Evolutionary conservation across 768 basidiomycete genomes (phyloP), one percentile per base, ranked within the genome.

Genomic region (Rhodotorula sphaerocarpa): DNA sequence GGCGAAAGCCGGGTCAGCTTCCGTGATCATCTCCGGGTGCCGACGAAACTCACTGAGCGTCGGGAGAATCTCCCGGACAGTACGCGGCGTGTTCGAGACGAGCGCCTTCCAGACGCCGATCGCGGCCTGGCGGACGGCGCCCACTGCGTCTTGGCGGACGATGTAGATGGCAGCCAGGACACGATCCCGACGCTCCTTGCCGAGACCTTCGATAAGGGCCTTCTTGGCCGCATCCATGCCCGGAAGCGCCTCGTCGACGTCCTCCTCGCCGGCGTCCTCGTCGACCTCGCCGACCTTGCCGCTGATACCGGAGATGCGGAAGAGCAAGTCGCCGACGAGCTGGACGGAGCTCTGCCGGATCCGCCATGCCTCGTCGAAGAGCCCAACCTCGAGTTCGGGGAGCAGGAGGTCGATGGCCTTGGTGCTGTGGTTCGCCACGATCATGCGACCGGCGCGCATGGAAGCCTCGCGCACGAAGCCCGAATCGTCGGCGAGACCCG

Each of bases 381-480:
- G 91, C 1, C 91, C 90, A 41, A 80, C 82, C 74, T 97, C 91
- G 43, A 97, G 82, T 75, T 96, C 91, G 1, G 93, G 95, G 12
- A 99, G 78, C 25, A 99, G 79, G 28, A 99, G 79, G 66, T 97
- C 93, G 59, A 97, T 89, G 9, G 93, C 93, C 73, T 84, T 88
- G 72, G 70, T 83, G 16, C 91, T 87, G 78, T 97, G 96, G 74
- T 92, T 95, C 61, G 84, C 86, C 67, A 99, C 88, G 68, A 97
- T 86, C 90, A 97, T 97, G 66, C 95, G 81, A 60, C 93, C 92
- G n/a, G 93, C 92, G 41, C 89, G 83, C 92, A 97, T 96, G 7
- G 93, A 91, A 16, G 93, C 92, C 66, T 97, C 92, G 30, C 93
- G 82, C 15, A 97, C 95, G 72, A 87, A 90, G 77, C 96, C 95